Conservation (phyloP, 768 basidiomycete species). For the Paxillus rubicundulus region DNA sequence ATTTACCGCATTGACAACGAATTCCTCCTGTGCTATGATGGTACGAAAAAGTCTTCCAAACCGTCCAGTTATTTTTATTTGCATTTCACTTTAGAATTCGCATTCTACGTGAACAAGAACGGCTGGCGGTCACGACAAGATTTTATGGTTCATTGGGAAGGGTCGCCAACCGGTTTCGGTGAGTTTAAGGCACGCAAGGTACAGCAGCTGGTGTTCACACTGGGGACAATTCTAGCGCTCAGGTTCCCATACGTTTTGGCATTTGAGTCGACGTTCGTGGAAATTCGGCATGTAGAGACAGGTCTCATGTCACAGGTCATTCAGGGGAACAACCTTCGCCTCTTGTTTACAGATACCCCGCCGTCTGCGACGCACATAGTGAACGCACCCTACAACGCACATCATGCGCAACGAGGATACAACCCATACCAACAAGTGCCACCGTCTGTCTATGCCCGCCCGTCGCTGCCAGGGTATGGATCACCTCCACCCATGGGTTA, state of each 20-base stretch:
- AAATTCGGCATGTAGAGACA: slow-evolving; percentile 93
- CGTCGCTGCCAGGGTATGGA: slow-evolving; percentile 28
- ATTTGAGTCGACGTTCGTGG: slow-evolving; percentile 94
- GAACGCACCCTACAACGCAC: slow-evolving; percentile 36
- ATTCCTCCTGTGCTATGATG: slow-evolving; percentile 96
- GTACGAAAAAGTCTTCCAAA: slow-evolving; percentile 43
- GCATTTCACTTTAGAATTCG: slow-evolving; percentile 69
- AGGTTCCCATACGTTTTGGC: slow-evolving; percentile 97
- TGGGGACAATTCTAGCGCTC: slow-evolving; percentile 54
- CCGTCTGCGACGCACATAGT: slow-evolving; percentile 73
- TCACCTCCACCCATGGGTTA: slow-evolving; percentile 29
- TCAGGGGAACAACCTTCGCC: slow-evolving; percentile 84
- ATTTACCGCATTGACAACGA: slow-evolving; percentile 97
- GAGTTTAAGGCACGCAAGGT: slow-evolving; percentile 29
- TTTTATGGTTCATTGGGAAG: slow-evolving; percentile 98
- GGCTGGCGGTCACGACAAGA: slow-evolving; percentile 87
- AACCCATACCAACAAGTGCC: slow-evolving; percentile 34
- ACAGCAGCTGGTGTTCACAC: background rate
- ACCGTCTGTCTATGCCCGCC: slow-evolving; percentile 25
- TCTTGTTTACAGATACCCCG: slow-evolving; percentile 92
- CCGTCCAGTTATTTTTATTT: slow-evolving; percentile 2
- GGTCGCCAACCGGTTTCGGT: slow-evolving; percentile 93
- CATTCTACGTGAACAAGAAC: slow-evolving; percentile 97
- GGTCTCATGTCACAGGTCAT: slow-evolving; percentile 93
- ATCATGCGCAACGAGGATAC: slow-evolving; percentile 31